Conservation (phyloP, 2,329 filamentous ascomycete species). For the Verticillium nubilum region DNA sequence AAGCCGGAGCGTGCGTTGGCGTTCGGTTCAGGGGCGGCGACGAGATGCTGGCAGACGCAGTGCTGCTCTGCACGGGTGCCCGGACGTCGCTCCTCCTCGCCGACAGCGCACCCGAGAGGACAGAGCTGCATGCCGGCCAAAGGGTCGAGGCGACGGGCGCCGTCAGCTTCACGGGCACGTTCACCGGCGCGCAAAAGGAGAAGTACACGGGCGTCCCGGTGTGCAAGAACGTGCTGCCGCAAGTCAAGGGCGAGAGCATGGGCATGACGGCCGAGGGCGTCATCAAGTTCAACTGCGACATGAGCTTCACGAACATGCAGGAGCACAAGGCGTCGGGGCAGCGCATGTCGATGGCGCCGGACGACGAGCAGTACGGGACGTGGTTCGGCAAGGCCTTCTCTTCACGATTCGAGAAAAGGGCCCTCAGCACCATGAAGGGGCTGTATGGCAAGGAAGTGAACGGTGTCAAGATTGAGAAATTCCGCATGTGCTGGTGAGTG, state of each 20-base stretch:
- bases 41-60: constrained; percentile 42
- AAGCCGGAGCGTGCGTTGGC: constrained; percentile 39
- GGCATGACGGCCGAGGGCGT: constrained; percentile 39
- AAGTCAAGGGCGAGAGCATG: constrained; percentile 38
- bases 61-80: constrained; percentile 51
- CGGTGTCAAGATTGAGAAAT: constrained; percentile 31
- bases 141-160: constrained; percentile 53
- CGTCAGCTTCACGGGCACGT: constrained; percentile 33
- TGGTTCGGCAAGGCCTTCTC: constrained; percentile 33
- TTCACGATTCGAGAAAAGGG: constrained; percentile 37
- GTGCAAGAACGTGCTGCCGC: constrained; percentile 37
- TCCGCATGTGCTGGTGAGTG: constrained; percentile 40
- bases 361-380: constrained; percentile 33
- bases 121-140: constrained; percentile 45
- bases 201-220: constrained; percentile 47
- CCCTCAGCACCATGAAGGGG: constrained; percentile 29
- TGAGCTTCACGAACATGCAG: constrained; percentile 51
- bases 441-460: constrained; percentile 35
- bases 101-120: constrained; percentile 40
- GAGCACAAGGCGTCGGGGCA: constrained; percentile 40
- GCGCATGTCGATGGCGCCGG: constrained; percentile 45
- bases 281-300: constrained; percentile 58
- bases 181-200: constrained; percentile 37
- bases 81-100: constrained; percentile 50
- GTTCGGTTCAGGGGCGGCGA: constrained; percentile 41